A percentile compares a stretch with the other conserved stretches of the same genome.
phyloP scores from a whole-genome alignment of 768 basidiomycete genomes.

The Boletus patriciae region DNA sequence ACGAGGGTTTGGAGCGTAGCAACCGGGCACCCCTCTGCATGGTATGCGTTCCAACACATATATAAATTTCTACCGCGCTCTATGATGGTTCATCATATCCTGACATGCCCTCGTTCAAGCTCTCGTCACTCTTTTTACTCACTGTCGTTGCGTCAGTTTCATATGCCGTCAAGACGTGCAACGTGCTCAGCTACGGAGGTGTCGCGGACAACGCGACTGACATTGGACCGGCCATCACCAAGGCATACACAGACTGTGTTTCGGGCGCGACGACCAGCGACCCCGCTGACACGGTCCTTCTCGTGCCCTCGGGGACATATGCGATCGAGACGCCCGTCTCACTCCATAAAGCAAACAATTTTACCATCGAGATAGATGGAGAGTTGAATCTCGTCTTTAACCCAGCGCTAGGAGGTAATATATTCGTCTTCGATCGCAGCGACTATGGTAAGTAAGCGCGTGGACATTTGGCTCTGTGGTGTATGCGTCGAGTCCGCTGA shows the following conservation, averaged over 20 bases:
- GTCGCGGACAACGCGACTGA: slow-evolving; percentile 7
- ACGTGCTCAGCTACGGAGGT: slow-evolving; percentile 8
- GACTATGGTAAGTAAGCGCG: not conserved
- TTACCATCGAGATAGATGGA: slow-evolving; percentile 6
- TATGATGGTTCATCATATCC: not conserved
- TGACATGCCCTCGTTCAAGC: not conserved
- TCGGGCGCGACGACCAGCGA: not conserved
- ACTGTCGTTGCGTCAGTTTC: not conserved
- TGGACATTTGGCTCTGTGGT: not conserved
- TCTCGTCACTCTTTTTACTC: slow-evolving; percentile 4
- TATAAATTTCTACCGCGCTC: not conserved
- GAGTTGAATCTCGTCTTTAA: slow-evolving; percentile 3
- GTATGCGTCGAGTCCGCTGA: not conserved
- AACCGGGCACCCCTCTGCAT: not conserved
- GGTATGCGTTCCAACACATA: not conserved
- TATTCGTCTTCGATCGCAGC: slow-evolving; percentile 7
- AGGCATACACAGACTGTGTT: slow-evolving; percentile 3
- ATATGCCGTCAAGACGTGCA: slow-evolving; percentile 7
- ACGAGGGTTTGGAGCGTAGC: too few species aligned
- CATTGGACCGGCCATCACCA: slow-evolving; percentile 1
- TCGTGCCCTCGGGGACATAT: slow-evolving; percentile 8
- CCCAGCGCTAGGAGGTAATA: not conserved
- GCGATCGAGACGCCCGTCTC: not conserved
- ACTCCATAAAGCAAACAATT: not conserved
- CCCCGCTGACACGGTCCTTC: slow-evolving; percentile 3